A percentile compares a stretch with the other conserved stretches of the same genome.
phyloP scores from a whole-genome alignment of 2,329 filamentous ascomycete species.

The Exophiala oligosperma region DNA sequence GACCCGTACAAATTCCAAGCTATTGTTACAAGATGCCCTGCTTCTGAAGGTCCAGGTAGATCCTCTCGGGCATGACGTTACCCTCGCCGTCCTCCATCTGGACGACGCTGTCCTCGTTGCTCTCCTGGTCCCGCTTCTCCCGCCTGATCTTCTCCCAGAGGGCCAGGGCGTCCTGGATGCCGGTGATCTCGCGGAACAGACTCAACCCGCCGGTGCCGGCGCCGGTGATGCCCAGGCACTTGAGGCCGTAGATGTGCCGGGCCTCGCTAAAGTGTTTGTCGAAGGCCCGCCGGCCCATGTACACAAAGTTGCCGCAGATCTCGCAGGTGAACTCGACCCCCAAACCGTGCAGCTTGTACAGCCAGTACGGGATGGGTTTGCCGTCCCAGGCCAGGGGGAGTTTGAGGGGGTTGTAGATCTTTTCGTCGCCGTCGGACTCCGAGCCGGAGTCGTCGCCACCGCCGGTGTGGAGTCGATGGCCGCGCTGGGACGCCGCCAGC shows the following conservation, averaged over 20 bases:
- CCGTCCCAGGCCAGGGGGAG: constrained; percentile 96
- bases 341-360: constrained; percentile 93
- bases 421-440: constrained; percentile 77
- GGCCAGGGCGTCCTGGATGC: constrained; percentile 82
- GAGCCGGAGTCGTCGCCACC: constrained; percentile 61
- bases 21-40: constrained; percentile 71
- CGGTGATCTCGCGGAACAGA: constrained; percentile 90
- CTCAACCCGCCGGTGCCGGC: constrained; percentile 62
- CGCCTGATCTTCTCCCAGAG: constrained; percentile 93
- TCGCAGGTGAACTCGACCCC: constrained; percentile 95
- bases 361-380: constrained; percentile 98
- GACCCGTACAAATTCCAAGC: not conserved
- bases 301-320: constrained; percentile 97
- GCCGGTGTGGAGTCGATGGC: constrained; percentile 17
- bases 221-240: constrained; percentile 82
- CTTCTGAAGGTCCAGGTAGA: constrained; percentile 92
- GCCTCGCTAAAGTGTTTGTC: constrained; percentile 98
- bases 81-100: constrained; percentile 98
- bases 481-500: constrained; percentile 20
- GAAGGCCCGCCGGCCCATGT: constrained; percentile 93
- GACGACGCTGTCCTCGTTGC: constrained; percentile 59
- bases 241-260: constrained; percentile 87
- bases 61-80: constrained; percentile 99
- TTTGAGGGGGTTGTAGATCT: constrained; percentile 95
- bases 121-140: constrained; percentile 72